A percentile compares a stretch with the other conserved stretches of the same genome.
Conservation (phyloP, 2,329 filamentous ascomycete genomes). For the Fusarium sp. region DNA sequence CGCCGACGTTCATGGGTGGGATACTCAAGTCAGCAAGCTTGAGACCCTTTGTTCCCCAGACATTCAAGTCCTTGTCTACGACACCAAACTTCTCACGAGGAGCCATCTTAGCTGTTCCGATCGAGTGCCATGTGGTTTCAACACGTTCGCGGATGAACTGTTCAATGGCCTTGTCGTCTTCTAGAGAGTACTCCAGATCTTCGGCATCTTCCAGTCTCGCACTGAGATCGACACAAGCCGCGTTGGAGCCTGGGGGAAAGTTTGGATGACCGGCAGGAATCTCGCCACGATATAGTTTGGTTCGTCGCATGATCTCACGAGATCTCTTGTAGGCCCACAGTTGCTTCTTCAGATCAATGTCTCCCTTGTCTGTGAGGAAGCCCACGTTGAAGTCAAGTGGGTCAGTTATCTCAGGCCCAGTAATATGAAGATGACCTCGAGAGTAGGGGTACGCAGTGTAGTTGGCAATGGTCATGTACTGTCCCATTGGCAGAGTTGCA, state of each 20-base stretch:
- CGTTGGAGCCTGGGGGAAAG: conserved; percentile 56
- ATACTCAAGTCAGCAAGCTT: conserved; percentile 57
- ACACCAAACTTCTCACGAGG: conserved; percentile 55
- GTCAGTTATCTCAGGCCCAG: conserved; percentile 54
- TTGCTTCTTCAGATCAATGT: conserved; percentile 71
- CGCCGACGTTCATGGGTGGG: conserved; percentile 54
- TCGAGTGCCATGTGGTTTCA: conserved; percentile 58
- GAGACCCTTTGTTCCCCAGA: conserved; percentile 56
- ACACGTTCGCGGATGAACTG: conserved; percentile 56
- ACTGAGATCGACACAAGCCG: conserved; percentile 59
- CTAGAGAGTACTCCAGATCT: conserved; percentile 60
- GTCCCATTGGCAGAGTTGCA: conserved; percentile 49
- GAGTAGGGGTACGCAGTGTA: conserved; percentile 63
- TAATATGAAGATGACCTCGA: conserved; percentile 71
- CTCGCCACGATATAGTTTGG: conserved; percentile 64
- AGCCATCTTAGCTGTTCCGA: conserved; percentile 61
- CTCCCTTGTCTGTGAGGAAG: conserved; percentile 65
- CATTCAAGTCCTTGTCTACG: conserved; percentile 49
- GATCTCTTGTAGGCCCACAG: conserved; percentile 74
- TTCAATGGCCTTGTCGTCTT: conserved; percentile 64
- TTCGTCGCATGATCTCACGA: conserved; percentile 71
- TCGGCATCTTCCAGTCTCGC: conserved; percentile 47
- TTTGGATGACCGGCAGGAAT: conserved; percentile 55
- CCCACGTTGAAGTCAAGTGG: conserved; percentile 68
- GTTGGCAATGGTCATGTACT: conserved; percentile 64